A percentile compares a stretch with the other conserved stretches of the same genome.
phyloP scores from a whole-genome alignment of 2,329 filamentous ascomycete genomes.

The Paracoccidioides brasiliensis region DNA sequence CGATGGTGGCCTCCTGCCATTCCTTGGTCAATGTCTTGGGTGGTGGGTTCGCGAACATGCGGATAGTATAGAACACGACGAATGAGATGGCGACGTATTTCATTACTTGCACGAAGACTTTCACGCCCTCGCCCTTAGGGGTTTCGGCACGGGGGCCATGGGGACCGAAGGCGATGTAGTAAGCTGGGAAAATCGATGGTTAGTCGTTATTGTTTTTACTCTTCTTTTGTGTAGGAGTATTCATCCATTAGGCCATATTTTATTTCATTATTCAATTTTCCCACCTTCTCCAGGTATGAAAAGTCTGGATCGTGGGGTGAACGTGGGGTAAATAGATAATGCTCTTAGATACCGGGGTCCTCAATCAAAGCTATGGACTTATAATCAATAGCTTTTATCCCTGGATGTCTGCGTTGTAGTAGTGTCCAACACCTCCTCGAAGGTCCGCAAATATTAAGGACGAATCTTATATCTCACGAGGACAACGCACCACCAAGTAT shows the following conservation, averaged over 20 bases:
- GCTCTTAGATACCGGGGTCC: too few species aligned
- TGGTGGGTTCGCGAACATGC: conserved; percentile 55
- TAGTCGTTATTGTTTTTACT: neutral
- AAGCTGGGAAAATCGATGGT: conserved; percentile 46
- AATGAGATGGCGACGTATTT: conserved; percentile 55
- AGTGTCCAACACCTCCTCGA: too few species aligned
- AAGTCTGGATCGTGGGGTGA: too few species aligned
- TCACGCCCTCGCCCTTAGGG: conserved; percentile 74
- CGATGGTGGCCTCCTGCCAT: conserved; percentile 90
- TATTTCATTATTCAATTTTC: too few species aligned
- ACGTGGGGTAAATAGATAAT: too few species aligned
- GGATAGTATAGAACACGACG: conserved; percentile 58
- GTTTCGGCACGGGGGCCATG: conserved; percentile 79
- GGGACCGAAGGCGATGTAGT: conserved; percentile 96
- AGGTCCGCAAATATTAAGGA: too few species aligned
- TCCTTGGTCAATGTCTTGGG: conserved; percentile 92
- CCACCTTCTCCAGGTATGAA: too few species aligned
- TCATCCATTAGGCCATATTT: too few species aligned
- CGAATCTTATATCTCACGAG: too few species aligned
- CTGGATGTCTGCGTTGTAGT: too few species aligned
- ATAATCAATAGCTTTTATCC: too few species aligned
- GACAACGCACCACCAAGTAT: neutral
- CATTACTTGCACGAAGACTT: conserved; percentile 60
- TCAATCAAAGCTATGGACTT: too few species aligned
- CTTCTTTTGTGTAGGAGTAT: neutral